Percentiles rank a stretch among this genome's conserved stretches.
Evolutionary conservation across 2,329 filamentous ascomycete species (phyloP).

Genomic region (Ceratocystis huliohia): DNA sequence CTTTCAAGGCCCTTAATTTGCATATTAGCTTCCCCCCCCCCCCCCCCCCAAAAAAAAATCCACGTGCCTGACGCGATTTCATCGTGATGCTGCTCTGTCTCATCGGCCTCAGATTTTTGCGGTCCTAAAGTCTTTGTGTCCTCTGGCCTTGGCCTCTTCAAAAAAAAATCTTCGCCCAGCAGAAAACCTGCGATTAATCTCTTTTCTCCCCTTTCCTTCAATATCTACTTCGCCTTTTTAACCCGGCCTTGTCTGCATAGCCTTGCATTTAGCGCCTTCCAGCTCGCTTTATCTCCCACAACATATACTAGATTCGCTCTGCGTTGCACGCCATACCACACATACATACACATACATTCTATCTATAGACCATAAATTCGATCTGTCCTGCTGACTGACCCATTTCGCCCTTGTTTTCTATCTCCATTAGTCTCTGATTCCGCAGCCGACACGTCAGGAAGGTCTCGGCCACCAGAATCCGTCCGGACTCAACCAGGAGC

Average conservation of each 20-base stretch:
- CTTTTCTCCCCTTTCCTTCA: neutral
- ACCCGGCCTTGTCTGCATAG: neutral
- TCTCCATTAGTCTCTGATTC: constrained; percentile 14
- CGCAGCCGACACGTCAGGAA: constrained; percentile 14
- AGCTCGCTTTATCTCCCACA: neutral
- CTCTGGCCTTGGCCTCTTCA: neutral
- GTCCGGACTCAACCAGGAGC: constrained; percentile 2
- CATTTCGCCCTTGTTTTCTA: constrained; percentile 2
- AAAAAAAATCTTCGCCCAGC: neutral
- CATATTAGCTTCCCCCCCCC: neutral
- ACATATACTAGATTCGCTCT: neutral
- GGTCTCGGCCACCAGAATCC: constrained; percentile 15
- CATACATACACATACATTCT: neutral
- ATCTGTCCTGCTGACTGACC: neutral
- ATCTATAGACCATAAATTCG: neutral
- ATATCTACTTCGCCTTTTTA: neutral
- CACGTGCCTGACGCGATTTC: constrained; percentile 8
- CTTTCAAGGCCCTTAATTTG: neutral
- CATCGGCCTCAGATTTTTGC: constrained; percentile 1
- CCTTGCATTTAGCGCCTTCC: neutral
- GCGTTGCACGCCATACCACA: too few species aligned
- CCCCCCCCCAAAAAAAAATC: neutral
- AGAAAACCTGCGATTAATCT: neutral
- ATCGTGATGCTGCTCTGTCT: constrained; percentile 8
- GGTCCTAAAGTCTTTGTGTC: neutral